Evolutionary conservation across 2,329 filamentous ascomycete species (phyloP).

Genomic region (Aspergillus carbonarius): DNA sequence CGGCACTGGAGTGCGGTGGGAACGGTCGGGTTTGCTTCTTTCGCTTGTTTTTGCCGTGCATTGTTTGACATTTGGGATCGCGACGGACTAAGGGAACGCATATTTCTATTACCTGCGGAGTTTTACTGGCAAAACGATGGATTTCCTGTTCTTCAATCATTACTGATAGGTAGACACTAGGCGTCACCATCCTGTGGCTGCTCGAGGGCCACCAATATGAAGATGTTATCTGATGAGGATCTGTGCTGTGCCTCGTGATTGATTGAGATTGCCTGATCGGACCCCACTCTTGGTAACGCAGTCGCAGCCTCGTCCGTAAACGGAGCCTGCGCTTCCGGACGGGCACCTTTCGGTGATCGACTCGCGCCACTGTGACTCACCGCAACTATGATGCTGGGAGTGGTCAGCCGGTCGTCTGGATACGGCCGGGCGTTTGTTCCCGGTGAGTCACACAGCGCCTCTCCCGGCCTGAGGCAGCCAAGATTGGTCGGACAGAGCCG

Average conservation of each 20-base stretch:
- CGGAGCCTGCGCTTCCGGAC: neutral
- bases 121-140: neutral
- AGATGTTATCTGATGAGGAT: neutral
- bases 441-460: neutral
- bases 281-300: neutral
- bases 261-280: neutral
- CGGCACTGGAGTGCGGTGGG: constrained; percentile 33
- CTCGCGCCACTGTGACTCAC: constrained; percentile 6
- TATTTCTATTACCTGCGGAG: constrained; percentile 1
- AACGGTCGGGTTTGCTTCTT: constrained; percentile 28
- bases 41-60: neutral
- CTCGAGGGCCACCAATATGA: neutral
- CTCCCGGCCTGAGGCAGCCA: neutral
- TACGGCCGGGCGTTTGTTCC: neutral
- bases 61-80: neutral
- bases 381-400: constrained; percentile 2
- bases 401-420: neutral
- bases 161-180: neutral
- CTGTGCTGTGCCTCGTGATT: neutral
- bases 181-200: neutral
- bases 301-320: neutral
- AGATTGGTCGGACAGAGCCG: neutral
- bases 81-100: constrained; percentile 1
- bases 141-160: neutral
- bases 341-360: neutral